Evolutionary conservation across 306 rosid species (phyloP).

Genomic region (Adenanthera pavonina): DNA sequence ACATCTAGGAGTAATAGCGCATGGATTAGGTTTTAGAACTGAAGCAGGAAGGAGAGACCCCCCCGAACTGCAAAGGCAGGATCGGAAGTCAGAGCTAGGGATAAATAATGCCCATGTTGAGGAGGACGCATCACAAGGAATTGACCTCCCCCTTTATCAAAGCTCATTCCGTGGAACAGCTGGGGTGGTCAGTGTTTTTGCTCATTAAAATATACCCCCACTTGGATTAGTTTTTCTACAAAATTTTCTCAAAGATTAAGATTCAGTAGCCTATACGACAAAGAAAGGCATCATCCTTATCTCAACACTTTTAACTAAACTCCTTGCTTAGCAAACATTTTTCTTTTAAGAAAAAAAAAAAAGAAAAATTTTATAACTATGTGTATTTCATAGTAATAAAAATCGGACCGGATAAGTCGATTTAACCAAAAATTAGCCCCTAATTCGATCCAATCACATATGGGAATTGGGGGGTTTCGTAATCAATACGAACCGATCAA

Average conservation of each 20-base stretch:
- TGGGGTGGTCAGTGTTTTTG: not conserved
- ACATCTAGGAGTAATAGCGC: slow-evolving; percentile 25
- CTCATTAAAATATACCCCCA: slow-evolving; percentile 1
- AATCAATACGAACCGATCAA: no score
- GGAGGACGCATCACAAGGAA: slow-evolving; percentile 1
- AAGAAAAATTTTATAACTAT: no score
- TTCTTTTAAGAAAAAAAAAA: no score
- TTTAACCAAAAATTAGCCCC: no score
- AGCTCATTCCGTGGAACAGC: not conserved
- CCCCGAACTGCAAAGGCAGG: slow-evolving; percentile 7
- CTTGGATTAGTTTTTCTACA: not conserved
- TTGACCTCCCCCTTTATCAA: slow-evolving; percentile 19
- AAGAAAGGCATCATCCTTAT: not conserved
- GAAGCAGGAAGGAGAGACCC: slow-evolving; percentile 9
- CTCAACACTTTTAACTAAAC: not conserved
- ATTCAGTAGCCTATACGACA: not conserved
- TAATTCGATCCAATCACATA: no score
- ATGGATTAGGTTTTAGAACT: slow-evolving; percentile 48
- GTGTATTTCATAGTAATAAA: no score
- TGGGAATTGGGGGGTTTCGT: no score
- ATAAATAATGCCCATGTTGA: not conserved
- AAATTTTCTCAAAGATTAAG: not conserved
- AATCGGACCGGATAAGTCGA: no score
- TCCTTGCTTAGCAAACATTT: not conserved
- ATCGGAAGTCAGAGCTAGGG: slow-evolving; percentile 29